phyloP scores from a whole-genome alignment of 2,329 filamentous ascomycete species.

The Knufia petricola region DNA sequence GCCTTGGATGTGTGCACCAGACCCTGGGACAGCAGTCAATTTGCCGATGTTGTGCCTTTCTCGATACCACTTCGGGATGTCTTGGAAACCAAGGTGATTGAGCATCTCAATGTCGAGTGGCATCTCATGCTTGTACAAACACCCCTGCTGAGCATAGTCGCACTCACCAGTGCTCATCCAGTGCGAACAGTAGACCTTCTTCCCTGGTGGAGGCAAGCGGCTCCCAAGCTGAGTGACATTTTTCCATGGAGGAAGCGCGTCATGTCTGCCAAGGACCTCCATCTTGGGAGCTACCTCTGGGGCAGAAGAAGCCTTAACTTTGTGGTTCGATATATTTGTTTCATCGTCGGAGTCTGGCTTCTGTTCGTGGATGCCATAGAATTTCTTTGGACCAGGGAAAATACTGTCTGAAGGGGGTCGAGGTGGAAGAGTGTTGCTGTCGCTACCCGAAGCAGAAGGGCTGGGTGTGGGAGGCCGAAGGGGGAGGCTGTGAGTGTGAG shows the following conservation, averaged over 20 bases:
- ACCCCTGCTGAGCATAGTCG: constrained; percentile 75
- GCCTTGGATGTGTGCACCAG: not conserved
- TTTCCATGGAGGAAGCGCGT: constrained; percentile 2
- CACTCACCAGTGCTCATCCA: constrained; percentile 84
- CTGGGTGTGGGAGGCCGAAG: not conserved
- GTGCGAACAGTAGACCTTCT: constrained; percentile 76
- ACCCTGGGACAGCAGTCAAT: constrained; percentile 19
- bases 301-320: not conserved
- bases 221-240: constrained; percentile 13
- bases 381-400: constrained; percentile 3
- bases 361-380: constrained; percentile 8
- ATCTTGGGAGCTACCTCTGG: not conserved
- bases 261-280: not conserved
- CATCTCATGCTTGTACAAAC: constrained; percentile 87
- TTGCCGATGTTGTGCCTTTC: constrained; percentile 35
- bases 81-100: constrained; percentile 55
- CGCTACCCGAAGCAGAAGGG: not conserved
- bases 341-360: not conserved
- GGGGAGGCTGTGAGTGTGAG: not conserved
- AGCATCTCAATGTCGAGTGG: constrained; percentile 59
- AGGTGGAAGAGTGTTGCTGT: not conserved
- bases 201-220: constrained; percentile 31
- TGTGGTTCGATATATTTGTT: not conserved
- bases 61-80: constrained; percentile 48
- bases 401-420: not conserved